These are phyloP conservation scores for Planoprotostelium fungivorum DNA, from an alignment of 78 protist genomes.

Conservation along the genomic window DNA sequence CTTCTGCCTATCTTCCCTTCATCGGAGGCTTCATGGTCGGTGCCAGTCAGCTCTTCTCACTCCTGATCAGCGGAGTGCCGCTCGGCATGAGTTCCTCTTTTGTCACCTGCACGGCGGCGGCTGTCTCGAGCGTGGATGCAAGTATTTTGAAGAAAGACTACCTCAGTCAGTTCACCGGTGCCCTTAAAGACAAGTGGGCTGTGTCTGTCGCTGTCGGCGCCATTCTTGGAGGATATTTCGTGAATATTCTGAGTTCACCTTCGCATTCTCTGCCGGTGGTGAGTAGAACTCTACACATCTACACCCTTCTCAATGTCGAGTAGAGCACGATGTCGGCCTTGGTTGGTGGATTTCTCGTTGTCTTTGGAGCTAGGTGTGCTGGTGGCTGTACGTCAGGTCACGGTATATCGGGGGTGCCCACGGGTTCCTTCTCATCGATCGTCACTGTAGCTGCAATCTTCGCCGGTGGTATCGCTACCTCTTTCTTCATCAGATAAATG, in stretches of 20 bases:
- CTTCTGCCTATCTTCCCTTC: background rate
- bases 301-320: background rate
- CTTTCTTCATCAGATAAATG: too few species aligned
- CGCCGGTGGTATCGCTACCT: too few species aligned
- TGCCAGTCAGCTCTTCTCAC: background rate
- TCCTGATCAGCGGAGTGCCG: background rate
- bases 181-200: background rate
- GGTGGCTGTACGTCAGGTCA: conserved; percentile 41
- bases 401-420: conserved; percentile 43
- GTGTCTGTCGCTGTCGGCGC: background rate
- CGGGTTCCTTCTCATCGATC: conserved; percentile 21
- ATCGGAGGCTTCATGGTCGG: background rate
- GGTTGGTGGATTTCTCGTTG: conserved; percentile 26
- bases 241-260: too few species aligned
- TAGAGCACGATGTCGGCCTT: too few species aligned
- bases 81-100: background rate
- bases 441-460: conserved; percentile 42
- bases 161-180: background rate
- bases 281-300: too few species aligned
- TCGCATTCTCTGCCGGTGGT: too few species aligned
- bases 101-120: too few species aligned
- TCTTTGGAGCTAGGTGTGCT: conserved; percentile 34
- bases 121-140: background rate
- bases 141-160: too few species aligned
- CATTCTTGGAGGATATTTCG: background rate